A percentile compares a stretch with the other conserved stretches of the same genome.
Evolutionary conservation across 768 basidiomycete species (phyloP).

Genomic region (Tylopilus vinaceipallidus): DNA sequence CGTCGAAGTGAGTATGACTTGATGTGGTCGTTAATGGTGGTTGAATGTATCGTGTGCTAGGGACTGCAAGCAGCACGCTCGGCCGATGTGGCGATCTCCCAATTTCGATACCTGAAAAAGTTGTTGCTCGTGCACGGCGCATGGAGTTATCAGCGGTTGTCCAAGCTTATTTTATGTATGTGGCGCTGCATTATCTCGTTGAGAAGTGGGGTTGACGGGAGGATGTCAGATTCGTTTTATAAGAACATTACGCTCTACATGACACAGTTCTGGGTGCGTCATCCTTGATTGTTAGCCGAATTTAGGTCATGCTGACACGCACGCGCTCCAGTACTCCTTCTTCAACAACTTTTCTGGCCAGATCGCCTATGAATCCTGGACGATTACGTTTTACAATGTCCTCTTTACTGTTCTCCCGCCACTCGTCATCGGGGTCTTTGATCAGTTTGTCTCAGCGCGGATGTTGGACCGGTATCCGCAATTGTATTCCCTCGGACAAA

Average conservation of each 20-base stretch:
- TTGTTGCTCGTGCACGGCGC: slow-evolving; percentile 94
- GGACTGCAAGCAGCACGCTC: slow-evolving; percentile 98
- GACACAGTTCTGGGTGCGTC: slow-evolving; percentile 94
- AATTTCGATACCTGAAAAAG: slow-evolving; percentile 95
- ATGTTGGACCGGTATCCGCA: slow-evolving; percentile 97
- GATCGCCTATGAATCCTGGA: slow-evolving; percentile 98
- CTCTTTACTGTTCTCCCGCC: slow-evolving; percentile 95
- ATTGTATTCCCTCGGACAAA: slow-evolving; percentile 90
- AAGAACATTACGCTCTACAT: slow-evolving; percentile 98
- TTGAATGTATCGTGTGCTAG: slow-evolving; percentile 34
- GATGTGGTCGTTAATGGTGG: no score
- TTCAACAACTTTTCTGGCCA: slow-evolving; percentile 99
- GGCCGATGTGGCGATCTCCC: slow-evolving; percentile 96
- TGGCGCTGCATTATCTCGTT: slow-evolving; percentile 8
- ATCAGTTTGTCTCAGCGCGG: slow-evolving; percentile 96
- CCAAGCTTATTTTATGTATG: slow-evolving; percentile 94
- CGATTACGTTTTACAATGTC: slow-evolving; percentile 94
- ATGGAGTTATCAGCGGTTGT: slow-evolving; percentile 96
- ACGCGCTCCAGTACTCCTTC: slow-evolving; percentile 78
- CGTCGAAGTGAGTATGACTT: slow-evolving; percentile 65
- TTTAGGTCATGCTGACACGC: not conserved
- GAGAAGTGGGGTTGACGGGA: slow-evolving; percentile 10
- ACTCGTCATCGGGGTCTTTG: slow-evolving; percentile 95
- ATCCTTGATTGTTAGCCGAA: no score
- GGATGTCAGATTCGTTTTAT: slow-evolving; percentile 87